Base-by-base conservation (phyloP, 75 land plant genomes). In the Pinus albicaulis region DNA sequence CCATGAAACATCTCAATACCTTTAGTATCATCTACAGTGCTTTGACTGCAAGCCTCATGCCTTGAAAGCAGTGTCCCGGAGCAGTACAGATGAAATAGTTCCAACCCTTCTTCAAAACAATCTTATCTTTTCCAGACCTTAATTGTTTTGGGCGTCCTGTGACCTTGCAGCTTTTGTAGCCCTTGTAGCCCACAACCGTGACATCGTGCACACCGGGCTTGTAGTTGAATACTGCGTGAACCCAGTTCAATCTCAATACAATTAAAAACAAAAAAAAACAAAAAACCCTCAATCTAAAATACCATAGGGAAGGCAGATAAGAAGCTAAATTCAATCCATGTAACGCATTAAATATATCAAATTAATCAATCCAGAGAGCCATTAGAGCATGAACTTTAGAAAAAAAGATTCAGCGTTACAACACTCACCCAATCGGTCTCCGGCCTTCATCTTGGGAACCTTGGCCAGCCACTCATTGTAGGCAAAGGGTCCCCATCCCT, bases 51-150 rank as follows among this genome's bases (percentile, higher is more conserved):
- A 84, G 53, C 82, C 80, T 84, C 86, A 84, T 80, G 16, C 86
- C 86, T 20, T 55, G 11, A 31, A 74, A 64, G 53, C 88, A 86
- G 66, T 86, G 88, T 10, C 85, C 82, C 0, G 82, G 73, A 52
- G 71, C 24, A 7, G 77, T 71, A 85, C 85, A 86, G 24, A 83
- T 74, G 79, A 83, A 86, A 73, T 59, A 86, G 74, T 83, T 86
- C 23, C 14, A 25, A 1, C 88, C 88, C 57, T 24, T 53, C 20
- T 7, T 58, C 59, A 86, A 81, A 56, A 3, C 75, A 25, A 86
- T 71, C 82, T 34, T 66, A 22, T 80, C 82, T 10, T 64, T 69
- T 26, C 88, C 88, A 3, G 74, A 73, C 28, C 14, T 66, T 10
- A 23, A 66, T 24, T 7, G 60, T 62, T 58, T 71, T 48, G 59